These are phyloP conservation scores for Rhizopogon vinicolor DNA, from an alignment of 768 basidiomycete species.

Conservation along the genomic window DNA sequence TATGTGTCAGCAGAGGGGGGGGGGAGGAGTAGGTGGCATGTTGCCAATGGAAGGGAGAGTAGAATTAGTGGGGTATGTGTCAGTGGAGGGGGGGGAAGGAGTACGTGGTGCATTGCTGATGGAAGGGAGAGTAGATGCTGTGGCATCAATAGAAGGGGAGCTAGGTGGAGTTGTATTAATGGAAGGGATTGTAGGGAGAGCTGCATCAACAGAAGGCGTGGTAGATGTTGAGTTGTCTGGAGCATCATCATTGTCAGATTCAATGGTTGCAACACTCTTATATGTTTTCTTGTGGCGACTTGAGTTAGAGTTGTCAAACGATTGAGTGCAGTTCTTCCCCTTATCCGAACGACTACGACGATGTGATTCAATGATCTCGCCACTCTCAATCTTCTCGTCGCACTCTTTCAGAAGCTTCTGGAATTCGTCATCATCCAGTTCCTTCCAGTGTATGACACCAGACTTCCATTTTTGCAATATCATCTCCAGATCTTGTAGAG, in stretches of 20 bases:
- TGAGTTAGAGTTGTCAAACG: neutral
- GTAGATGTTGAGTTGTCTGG: too few species aligned
- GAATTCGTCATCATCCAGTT: neutral
- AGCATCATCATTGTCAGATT: neutral
- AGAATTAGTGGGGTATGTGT: too few species aligned
- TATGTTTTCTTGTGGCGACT: neutral
- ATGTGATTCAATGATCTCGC: neutral
- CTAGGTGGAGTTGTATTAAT: too few species aligned
- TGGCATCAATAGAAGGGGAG: too few species aligned
- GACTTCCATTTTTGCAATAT: slow-evolving; percentile 3
- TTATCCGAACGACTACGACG: neutral
- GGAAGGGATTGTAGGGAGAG: too few species aligned
- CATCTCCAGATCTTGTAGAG: slow-evolving; percentile 1
- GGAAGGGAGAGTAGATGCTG: too few species aligned
- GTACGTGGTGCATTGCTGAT: too few species aligned
- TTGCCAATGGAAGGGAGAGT: too few species aligned
- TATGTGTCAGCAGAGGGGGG: too few species aligned
- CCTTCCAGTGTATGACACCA: neutral
- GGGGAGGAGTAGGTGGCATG: too few species aligned
- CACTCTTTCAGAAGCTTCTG: neutral
- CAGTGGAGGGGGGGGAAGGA: too few species aligned
- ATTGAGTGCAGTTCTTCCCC: neutral
- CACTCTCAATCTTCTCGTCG: neutral
- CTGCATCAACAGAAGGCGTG: too few species aligned
- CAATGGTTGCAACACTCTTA: neutral